Conservation (phyloP, 139 green algal genomes). For the Chlorella vulgaris region DNA sequence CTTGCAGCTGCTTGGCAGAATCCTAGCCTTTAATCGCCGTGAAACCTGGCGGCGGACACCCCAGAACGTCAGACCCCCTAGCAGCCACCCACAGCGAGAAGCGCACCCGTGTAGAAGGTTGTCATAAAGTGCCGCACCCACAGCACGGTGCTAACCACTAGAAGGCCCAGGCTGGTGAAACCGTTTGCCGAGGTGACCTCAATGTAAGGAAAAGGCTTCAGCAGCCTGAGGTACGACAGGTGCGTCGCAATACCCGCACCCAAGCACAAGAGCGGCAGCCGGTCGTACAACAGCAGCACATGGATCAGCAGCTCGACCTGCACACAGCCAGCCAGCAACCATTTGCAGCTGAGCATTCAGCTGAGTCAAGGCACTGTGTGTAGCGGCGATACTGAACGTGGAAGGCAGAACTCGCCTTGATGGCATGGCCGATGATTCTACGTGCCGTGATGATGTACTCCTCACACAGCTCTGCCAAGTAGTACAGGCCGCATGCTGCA, state of each 20-base stretch:
- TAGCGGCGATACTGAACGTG: no score
- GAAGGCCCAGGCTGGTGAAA: constrained; percentile 29
- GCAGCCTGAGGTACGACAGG: constrained; percentile 42
- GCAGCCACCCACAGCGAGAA: no score
- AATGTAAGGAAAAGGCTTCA: constrained; percentile 53
- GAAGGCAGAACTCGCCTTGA: constrained; percentile 26
- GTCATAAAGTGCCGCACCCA: constrained; percentile 49
- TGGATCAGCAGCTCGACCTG: constrained; percentile 45
- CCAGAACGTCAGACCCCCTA: no score
- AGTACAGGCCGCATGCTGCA: constrained; percentile 60
- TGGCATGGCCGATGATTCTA: constrained; percentile 33
- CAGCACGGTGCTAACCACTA: constrained; percentile 29
- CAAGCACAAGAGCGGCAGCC: constrained; percentile 40
- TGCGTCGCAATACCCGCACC: constrained; percentile 31
- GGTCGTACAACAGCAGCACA: constrained; percentile 47
- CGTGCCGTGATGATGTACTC: constrained; percentile 54
- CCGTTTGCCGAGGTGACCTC: constrained; percentile 17
- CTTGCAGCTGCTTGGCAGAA: no score
- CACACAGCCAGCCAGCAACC: neutral
- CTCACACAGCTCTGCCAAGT: constrained; percentile 59
- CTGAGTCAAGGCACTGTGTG: no score
- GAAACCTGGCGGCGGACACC: no score
- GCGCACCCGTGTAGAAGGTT: constrained; percentile 34
- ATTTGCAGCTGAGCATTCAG: neutral
- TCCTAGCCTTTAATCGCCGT: no score